Conservation (phyloP, 768 basidiomycete genomes). For the Boletus eberwhitei region DNA sequence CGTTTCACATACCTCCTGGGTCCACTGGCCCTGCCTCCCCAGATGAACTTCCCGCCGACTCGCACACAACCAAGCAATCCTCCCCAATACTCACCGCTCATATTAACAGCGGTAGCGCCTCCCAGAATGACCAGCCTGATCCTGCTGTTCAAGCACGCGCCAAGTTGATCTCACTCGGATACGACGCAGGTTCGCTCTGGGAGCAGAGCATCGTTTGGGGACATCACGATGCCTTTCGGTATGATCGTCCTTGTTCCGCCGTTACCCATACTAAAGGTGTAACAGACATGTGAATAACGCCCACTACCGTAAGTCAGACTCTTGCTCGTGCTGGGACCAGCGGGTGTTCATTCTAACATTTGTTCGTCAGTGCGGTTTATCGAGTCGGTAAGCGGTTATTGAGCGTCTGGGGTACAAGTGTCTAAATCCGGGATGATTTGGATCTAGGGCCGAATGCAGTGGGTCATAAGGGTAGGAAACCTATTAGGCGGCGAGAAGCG, state of each 20-base stretch:
- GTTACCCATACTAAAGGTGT: background rate
- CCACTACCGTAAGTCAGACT: conserved; percentile 51
- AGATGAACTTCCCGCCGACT: conserved; percentile 35
- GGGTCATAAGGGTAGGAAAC: conserved; percentile 56
- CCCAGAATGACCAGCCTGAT: conserved; percentile 1
- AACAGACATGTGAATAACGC: conserved; percentile 76
- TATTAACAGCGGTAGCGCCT: background rate
- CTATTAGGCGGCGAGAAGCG: conserved; percentile 57
- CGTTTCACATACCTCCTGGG: conserved; percentile 62
- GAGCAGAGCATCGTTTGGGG: conserved; percentile 79
- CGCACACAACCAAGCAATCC: background rate
- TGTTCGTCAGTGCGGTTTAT: conserved; percentile 55
- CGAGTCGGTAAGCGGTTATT: conserved; percentile 51
- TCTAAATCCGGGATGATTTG: background rate
- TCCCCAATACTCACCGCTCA: conserved; percentile 2
- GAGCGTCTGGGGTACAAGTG: no score
- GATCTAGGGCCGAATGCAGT: conserved; percentile 61
- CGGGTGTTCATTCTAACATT: background rate
- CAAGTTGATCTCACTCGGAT: conserved; percentile 46
- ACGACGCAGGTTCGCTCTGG: conserved; percentile 68
- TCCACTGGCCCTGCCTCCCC: conserved; percentile 57
- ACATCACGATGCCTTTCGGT: conserved; percentile 78
- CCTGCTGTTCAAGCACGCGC: conserved; percentile 38
- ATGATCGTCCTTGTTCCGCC: background rate
- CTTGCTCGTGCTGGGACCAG: background rate